Percentiles rank a stretch among this genome's conserved stretches.
phyloP scores from a whole-genome alignment of 2,329 filamentous ascomycete genomes.

The Verticillium alfalfae region DNA sequence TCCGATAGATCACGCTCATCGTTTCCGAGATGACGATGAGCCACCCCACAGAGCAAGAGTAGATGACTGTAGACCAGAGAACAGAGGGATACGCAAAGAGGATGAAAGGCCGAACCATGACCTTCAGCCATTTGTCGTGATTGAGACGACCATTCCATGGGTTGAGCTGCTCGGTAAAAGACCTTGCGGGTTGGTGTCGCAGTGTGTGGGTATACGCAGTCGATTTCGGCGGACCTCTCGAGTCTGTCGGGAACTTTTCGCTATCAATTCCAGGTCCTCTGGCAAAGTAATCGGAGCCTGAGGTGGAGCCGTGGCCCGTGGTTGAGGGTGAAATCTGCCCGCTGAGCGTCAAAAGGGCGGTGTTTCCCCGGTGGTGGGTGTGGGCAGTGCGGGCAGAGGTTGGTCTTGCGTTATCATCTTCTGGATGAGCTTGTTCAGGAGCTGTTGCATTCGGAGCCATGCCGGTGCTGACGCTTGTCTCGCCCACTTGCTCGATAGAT shows the following conservation, averaged over 20 bases:
- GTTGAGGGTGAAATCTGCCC: background rate
- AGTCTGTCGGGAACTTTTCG: slow-evolving; percentile 29
- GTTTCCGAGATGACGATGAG: slow-evolving; percentile 91
- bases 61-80: slow-evolving; percentile 81
- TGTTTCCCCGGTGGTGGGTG: background rate
- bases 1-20: slow-evolving; percentile 73
- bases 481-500: slow-evolving; percentile 4
- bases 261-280: slow-evolving; percentile 29
- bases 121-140: slow-evolving; percentile 73
- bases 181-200: slow-evolving; percentile 59
- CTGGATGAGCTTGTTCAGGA: background rate
- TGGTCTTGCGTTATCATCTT: background rate
- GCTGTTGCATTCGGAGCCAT: background rate
- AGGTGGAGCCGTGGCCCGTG: background rate
- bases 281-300: slow-evolving; percentile 14
- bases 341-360: background rate
- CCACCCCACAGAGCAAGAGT: slow-evolving; percentile 88
- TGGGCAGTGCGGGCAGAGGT: background rate
- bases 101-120: slow-evolving; percentile 74
- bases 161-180: slow-evolving; percentile 68
- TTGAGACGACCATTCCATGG: slow-evolving; percentile 75
- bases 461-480: background rate
- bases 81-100: slow-evolving; percentile 84
- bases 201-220: slow-evolving; percentile 66
- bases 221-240: slow-evolving; percentile 25